A percentile compares a stretch with the other conserved stretches of the same genome.
These are phyloP conservation scores for Hyphopichia homilentoma DNA, from an alignment of 805 yeast species.

Conservation along the genomic window DNA sequence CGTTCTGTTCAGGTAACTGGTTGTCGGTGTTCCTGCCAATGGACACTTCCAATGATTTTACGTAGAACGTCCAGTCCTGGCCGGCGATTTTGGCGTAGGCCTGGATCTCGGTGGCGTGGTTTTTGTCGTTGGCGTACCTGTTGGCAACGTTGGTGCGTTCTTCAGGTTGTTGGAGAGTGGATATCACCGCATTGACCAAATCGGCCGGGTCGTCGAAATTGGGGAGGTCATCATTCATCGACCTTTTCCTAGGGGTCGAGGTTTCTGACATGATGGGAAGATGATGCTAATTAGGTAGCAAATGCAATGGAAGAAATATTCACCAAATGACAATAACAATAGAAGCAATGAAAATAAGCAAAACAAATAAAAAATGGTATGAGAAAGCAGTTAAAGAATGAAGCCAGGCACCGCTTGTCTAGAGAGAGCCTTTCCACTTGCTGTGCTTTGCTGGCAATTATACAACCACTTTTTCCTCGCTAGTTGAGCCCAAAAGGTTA, in stretches of 20 bases:
- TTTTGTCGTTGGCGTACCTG: slow-evolving; percentile 70
- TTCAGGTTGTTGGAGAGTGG: slow-evolving; percentile 65
- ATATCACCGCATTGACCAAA: slow-evolving; percentile 69
- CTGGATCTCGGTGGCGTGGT: slow-evolving; percentile 74
- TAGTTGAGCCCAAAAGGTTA: too few species aligned
- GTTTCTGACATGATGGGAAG: slow-evolving; percentile 18
- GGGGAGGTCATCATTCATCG: slow-evolving; percentile 25
- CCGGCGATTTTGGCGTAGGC: slow-evolving; percentile 98
- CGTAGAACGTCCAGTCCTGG: slow-evolving; percentile 88
- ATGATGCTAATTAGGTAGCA: background rate
- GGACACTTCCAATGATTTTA: slow-evolving; percentile 66
- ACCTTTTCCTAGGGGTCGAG: slow-evolving; percentile 29
- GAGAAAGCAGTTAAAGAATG: too few species aligned
- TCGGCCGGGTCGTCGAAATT: slow-evolving; percentile 57
- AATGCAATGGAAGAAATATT: background rate
- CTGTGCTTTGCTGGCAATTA: too few species aligned
- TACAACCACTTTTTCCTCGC: too few species aligned
- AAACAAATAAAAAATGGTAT: too few species aligned
- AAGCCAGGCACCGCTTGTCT: too few species aligned
- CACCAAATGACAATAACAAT: background rate
- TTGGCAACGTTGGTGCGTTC: slow-evolving; percentile 71
- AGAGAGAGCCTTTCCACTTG: too few species aligned
- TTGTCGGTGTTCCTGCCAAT: slow-evolving; percentile 81
- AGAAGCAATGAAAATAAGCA: background rate
- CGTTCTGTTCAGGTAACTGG: slow-evolving; percentile 4